Percentiles rank a stretch among this genome's conserved stretches.
Conservation (phyloP, 441 rosid genomes). For the Pelargonium fulgidum region DNA sequence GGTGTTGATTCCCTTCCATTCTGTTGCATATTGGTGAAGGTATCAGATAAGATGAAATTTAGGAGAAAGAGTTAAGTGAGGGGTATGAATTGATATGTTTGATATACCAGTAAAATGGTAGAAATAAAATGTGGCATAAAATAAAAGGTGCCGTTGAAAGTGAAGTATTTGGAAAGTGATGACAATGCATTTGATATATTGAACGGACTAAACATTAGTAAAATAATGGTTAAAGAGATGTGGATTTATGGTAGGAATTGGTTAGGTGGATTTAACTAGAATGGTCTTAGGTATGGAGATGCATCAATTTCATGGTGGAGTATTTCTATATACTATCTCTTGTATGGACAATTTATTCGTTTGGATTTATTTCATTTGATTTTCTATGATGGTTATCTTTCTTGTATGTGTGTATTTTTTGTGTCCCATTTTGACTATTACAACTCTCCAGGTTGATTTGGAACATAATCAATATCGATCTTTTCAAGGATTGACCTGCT, state of each 20-base stretch:
- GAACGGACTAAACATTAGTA: not conserved
- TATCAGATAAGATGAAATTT: not conserved
- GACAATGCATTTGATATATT: not conserved
- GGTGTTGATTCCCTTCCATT: not conserved
- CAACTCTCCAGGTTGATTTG: conserved; percentile 68
- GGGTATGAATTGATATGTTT: not conserved
- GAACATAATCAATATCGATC: conserved; percentile 96
- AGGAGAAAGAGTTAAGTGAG: not conserved
- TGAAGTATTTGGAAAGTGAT: not conserved
- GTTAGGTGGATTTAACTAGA: not conserved
- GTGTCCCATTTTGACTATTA: not conserved
- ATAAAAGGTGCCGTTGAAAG: not conserved
- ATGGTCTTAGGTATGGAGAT: not conserved
- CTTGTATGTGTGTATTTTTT: not conserved
- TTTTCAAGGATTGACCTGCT: conserved; percentile 90
- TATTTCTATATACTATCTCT: not conserved
- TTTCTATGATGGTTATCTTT: not conserved
- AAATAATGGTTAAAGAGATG: not conserved
- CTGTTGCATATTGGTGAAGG: not conserved
- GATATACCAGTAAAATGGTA: not conserved
- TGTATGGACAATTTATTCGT: not conserved
- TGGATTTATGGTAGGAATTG: not conserved
- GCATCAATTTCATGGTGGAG: not conserved
- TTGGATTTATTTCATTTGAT: not conserved
- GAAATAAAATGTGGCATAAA: not conserved